Evolutionary conservation across 345 rosid species (phyloP), one percentile per base, ranked within the genome.

Genomic region (Boechera retrofracta): DNA sequence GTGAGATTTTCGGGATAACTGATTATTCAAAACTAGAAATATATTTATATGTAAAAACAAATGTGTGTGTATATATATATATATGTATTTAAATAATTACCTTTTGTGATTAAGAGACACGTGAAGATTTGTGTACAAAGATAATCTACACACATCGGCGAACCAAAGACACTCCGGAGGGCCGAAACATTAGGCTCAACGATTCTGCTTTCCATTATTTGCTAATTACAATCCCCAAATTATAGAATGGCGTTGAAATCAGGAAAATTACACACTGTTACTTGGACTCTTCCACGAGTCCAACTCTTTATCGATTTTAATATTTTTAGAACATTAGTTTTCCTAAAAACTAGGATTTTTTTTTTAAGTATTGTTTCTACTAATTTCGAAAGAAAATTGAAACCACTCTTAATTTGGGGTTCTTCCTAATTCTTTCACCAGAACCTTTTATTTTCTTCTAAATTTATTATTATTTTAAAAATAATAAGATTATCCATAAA

Each of bases 131-230:
- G 44, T 63, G 63, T 60, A 31, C 29, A 28, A 28, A 28, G 29
- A 28, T 28, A 28, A 28, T 10, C 9, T 8, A 13, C 59, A 60
- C 75, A 15, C 59, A 32, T 60, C 28, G n/a, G 63, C 63, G 41
- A 39, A 42, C 62, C 11, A 39, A 38, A 39, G 69, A 41, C 77
- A 29, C 69, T 62, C 69, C 28, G 21, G 15, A 70, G 31, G 29
- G 26, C 35, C 53, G 10, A 52, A 29, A 36, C 44, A 26, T 53
- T 0, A 28, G 11, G 33, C 11, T 39, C 36, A 69, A 69, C 28
- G 13, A 69, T 38, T 33, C 10, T 52, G 24, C 63, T 69, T 69
- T 29, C 62, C 51, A n/a, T 15, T 39, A 54, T 15, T 15, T 53
- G 57, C 3, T 45, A 33, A 47, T 15, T 47, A 16, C 10, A 10